A percentile compares a stretch with the other conserved stretches of the same genome.
Evolutionary conservation across 805 yeast genomes (phyloP).

Genomic region (Candida lessepsii): DNA sequence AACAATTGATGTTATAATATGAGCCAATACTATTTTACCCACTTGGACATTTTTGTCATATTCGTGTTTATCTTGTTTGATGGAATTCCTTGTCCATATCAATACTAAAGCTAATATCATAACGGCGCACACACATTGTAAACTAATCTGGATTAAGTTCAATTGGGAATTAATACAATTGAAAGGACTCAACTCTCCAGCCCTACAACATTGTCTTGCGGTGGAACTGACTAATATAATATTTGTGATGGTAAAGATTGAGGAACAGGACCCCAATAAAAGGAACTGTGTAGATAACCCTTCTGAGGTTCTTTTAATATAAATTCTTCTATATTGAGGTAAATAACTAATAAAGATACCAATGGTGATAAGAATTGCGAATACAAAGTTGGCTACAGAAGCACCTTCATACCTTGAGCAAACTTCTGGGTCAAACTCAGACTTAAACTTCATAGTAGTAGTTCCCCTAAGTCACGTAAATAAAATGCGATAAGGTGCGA

Average conservation of each 20-base stretch:
- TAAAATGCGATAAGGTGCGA: slow-evolving; percentile 1
- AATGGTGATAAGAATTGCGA: slow-evolving; percentile 54
- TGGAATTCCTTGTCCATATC: slow-evolving; percentile 42
- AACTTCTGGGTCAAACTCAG: slow-evolving; percentile 12
- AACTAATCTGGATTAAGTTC: slow-evolving; percentile 63
- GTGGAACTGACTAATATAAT: slow-evolving; percentile 58
- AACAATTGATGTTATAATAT: slow-evolving; percentile 30
- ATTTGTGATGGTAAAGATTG: slow-evolving; percentile 67
- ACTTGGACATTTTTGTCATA: slow-evolving; percentile 40
- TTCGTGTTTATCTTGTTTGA: slow-evolving; percentile 47
- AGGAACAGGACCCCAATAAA: slow-evolving; percentile 66
- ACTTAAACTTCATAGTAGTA: no score
- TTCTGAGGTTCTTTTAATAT: slow-evolving; percentile 60
- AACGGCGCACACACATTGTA: slow-evolving; percentile 60
- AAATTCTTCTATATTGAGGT: slow-evolving; percentile 70
- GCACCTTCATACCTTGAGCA: slow-evolving; percentile 52
- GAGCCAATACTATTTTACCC: slow-evolving; percentile 41
- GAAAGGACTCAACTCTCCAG: slow-evolving; percentile 43
- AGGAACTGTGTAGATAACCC: slow-evolving; percentile 76
- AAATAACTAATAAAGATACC: slow-evolving; percentile 71
- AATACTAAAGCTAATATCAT: slow-evolving; percentile 57
- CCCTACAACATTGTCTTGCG: slow-evolving; percentile 60
- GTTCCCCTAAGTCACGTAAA: no score
- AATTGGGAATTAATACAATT: slow-evolving; percentile 67
- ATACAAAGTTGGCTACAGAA: slow-evolving; percentile 44